Evolutionary conservation across 345 rosid genomes (phyloP).

Genomic region (Citrus australasica): DNA sequence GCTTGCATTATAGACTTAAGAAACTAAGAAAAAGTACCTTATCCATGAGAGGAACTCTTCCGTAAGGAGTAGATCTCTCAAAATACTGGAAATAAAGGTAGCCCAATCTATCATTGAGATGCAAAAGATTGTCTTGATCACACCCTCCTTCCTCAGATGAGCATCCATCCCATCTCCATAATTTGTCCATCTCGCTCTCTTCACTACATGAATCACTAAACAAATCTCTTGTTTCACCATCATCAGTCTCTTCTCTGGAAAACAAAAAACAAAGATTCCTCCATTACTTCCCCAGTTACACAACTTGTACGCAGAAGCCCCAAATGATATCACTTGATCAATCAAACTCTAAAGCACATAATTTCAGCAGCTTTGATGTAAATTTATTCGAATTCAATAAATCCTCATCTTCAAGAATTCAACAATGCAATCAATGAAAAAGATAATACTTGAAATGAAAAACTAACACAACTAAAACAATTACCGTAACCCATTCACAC

Average conservation of each 20-base stretch:
- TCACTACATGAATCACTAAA: conserved; percentile 84
- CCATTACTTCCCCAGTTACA: neutral
- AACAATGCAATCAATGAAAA: neutral
- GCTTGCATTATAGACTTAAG: neutral
- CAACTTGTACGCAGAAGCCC: neutral
- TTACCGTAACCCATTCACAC: conserved; percentile 67
- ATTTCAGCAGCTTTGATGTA: neutral
- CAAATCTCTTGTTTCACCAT: conserved; percentile 74
- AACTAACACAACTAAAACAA: neutral
- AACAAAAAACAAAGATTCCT: neutral
- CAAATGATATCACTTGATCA: neutral
- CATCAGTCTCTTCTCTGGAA: conserved; percentile 77
- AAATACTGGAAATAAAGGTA: conserved; percentile 71
- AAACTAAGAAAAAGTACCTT: conserved; percentile 51
- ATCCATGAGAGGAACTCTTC: conserved; percentile 97
- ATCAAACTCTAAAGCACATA: neutral
- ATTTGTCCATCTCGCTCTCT: conserved; percentile 87
- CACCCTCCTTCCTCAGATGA: conserved; percentile 89
- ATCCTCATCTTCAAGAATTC: neutral
- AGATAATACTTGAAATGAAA: neutral
- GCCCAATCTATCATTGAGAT: conserved; percentile 73
- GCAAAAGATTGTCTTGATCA: conserved; percentile 63
- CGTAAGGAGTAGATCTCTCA: conserved; percentile 91
- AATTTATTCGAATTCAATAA: neutral
- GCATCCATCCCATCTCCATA: conserved; percentile 72